These are phyloP conservation scores for Septoria petroselini DNA, from an alignment of 2,329 filamentous ascomycete species.

Conservation along the genomic window DNA sequence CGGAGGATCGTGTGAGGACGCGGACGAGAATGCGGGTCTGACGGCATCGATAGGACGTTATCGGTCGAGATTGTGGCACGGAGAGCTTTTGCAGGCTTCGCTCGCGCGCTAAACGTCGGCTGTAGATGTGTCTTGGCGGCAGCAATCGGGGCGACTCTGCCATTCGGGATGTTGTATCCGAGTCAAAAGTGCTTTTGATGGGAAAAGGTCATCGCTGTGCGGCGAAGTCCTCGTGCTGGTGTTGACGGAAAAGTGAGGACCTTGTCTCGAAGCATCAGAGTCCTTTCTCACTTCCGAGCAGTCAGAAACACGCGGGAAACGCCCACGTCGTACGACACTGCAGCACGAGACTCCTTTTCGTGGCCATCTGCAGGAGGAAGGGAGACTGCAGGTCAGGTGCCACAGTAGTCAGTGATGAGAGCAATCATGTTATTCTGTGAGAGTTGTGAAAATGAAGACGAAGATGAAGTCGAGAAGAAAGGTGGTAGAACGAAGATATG, in stretches of 20 bases:
- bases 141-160: conserved; percentile 3
- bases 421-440: too few relatives aligned
- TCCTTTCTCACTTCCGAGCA: too few relatives aligned
- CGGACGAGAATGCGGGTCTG: background rate
- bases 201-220: background rate
- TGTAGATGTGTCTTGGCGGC: conserved; percentile 5
- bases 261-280: too few relatives aligned
- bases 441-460: too few relatives aligned
- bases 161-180: background rate
- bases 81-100: conserved; percentile 2
- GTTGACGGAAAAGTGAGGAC: background rate
- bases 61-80: background rate
- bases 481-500: too few relatives aligned
- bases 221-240: background rate
- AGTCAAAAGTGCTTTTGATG: background rate
- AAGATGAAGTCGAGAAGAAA: too few relatives aligned
- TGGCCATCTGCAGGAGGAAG: too few relatives aligned
- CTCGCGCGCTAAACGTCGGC: conserved; percentile 13
- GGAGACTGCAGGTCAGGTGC: too few relatives aligned
- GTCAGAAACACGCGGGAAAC: too few relatives aligned
- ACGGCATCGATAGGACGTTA: conserved; percentile 1
- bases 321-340: too few relatives aligned
- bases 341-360: too few relatives aligned
- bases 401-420: too few relatives aligned
- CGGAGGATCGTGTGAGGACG: conserved; percentile 6